phyloP scores from a whole-genome alignment of 2,329 filamentous ascomycete genomes.

The Erysiphe neolycopersici region DNA sequence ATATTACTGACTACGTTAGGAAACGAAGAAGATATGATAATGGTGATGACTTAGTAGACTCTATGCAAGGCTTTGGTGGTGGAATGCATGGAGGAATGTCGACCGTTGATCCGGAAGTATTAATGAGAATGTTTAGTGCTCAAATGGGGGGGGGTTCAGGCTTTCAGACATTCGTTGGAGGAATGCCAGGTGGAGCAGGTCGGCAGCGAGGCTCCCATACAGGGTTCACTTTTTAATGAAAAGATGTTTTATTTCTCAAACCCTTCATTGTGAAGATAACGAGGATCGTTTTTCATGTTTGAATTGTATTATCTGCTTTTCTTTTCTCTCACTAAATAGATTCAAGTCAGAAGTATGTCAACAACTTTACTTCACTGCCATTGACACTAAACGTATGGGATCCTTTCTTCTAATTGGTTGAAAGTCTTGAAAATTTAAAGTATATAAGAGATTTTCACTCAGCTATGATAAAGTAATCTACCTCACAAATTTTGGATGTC shows the following conservation, averaged over 20 bases:
- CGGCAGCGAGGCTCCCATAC: constrained; percentile 12
- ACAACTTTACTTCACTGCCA: too few relatives aligned
- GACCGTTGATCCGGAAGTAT: constrained; percentile 14
- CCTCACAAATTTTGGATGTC: too few relatives aligned
- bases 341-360: too few relatives aligned
- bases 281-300: too few relatives aligned
- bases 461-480: too few relatives aligned
- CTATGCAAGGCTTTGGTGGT: constrained; percentile 42
- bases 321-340: too few relatives aligned
- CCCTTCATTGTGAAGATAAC: neutral
- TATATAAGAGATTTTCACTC: too few relatives aligned
- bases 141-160: constrained; percentile 21
- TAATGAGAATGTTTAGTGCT: constrained; percentile 14
- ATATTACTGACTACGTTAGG: constrained; percentile 22
- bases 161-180: constrained; percentile 17
- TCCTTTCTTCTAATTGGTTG: too few relatives aligned
- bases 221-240: constrained; percentile 30
- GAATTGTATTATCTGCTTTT: too few relatives aligned
- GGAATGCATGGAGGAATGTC: constrained; percentile 19
- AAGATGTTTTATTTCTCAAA: constrained; percentile 4
- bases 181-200: constrained; percentile 17
- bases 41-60: constrained; percentile 73
- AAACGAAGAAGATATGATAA: constrained; percentile 81
- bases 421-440: too few relatives aligned
- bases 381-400: too few relatives aligned